Evolutionary conservation across 306 rosid species (phyloP), one percentile per base, ranked within the genome.

Genomic region (Alnus rubra): DNA sequence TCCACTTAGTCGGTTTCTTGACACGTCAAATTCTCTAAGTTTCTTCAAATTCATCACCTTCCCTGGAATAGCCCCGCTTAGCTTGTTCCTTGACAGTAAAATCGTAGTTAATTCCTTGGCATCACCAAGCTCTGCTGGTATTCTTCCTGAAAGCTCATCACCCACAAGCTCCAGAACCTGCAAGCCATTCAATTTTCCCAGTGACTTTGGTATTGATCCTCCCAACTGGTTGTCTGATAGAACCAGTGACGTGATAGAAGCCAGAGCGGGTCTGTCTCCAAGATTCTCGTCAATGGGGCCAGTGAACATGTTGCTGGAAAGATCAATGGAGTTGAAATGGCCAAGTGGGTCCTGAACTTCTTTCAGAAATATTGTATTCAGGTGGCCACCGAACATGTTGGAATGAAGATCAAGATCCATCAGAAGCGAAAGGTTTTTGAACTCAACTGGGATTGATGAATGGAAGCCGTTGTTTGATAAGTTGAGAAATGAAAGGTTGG

Each of bases 361-460:
- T 80, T 90, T 90, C 4, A 50, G 74, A 74, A 83, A 73, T n/a
- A 88, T 71, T 5, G 65, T 47, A 59, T 58, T 71, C 1, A 88
- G 14, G 49, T 74, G 35, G 30, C 94, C 90, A 1, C 83, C 77
- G 35, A 90, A 78, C 60, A 63, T 86, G 74, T 90, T 90, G 76
- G 80, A 82, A 59, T 81, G 91, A 50, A 83, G 86, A 81, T 88
- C 89, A 78, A 88, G 86, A 70, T 88, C 91, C 89, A 85, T 83
- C 6, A 88, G 70, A 4, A 82, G 79, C 1, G 81, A 59, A 45
- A 88, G 88, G 50, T 68, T 83, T 74, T 18, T 87, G 87, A 87
- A 83, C 67, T 80, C 83, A 6, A 4, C 18, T 2, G 91, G 92
- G 59, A 88, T 81, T 50, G 87, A 77, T 1, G 92, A 88, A 64